Percentiles rank a stretch among this genome's conserved stretches.
phyloP scores from a whole-genome alignment of 768 basidiomycete genomes.

The Paxillus involutus region DNA sequence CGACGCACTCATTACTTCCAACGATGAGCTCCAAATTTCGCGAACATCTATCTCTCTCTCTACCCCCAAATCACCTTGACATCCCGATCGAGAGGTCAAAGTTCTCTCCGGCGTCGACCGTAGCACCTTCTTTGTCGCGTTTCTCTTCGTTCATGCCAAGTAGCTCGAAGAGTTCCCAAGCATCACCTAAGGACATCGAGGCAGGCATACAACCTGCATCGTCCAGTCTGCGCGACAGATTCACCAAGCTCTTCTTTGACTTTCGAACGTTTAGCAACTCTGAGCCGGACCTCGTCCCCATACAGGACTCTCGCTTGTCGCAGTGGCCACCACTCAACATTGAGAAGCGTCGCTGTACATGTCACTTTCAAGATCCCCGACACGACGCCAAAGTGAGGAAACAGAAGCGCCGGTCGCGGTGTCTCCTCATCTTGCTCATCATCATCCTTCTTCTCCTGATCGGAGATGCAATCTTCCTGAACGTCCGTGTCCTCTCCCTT shows the following conservation, averaged over 20 bases:
- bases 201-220: slow-evolving; percentile 19
- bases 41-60: slow-evolving; percentile 28
- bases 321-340: slow-evolving; percentile 42
- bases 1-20: neutral
- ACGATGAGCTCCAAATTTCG: slow-evolving; percentile 31
- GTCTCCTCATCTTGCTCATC: slow-evolving; percentile 33
- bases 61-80: slow-evolving; percentile 8
- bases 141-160: slow-evolving; percentile 24
- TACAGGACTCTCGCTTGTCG: slow-evolving; percentile 19
- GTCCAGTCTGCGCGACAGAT: slow-evolving; percentile 27
- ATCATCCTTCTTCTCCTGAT: slow-evolving; percentile 43
- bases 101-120: slow-evolving; percentile 46
- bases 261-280: slow-evolving; percentile 26
- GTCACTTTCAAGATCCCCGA: slow-evolving; percentile 21
- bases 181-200: slow-evolving; percentile 25
- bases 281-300: slow-evolving; percentile 26
- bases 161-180: slow-evolving; percentile 11
- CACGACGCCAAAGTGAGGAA: slow-evolving; percentile 21
- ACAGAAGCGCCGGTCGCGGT: slow-evolving; percentile 31
- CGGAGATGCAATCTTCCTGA: slow-evolving; percentile 38
- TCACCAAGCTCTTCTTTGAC: slow-evolving; percentile 39
- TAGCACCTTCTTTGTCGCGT: slow-evolving; percentile 23
- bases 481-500: slow-evolving; percentile 33
- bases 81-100: slow-evolving; percentile 33
- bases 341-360: slow-evolving; percentile 32